phyloP scores from a whole-genome alignment of 805 yeast species.

The Yueomyces sp. region DNA sequence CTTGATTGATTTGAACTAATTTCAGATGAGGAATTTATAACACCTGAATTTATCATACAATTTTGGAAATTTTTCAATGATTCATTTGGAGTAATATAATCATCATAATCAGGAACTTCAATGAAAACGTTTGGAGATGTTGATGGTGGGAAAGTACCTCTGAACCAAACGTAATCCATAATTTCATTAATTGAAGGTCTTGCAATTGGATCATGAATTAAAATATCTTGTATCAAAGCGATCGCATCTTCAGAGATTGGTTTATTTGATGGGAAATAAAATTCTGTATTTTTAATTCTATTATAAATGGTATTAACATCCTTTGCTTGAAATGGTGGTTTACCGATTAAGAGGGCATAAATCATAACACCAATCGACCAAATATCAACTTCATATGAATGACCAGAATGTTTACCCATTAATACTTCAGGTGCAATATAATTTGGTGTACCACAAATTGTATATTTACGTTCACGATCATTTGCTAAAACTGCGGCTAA shows the following conservation, averaged over 20 bases:
- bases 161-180: slow-evolving; percentile 70
- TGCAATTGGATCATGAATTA: slow-evolving; percentile 57
- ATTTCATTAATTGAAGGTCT: slow-evolving; percentile 74
- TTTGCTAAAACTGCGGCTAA: slow-evolving; percentile 76
- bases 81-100: slow-evolving; percentile 41
- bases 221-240: slow-evolving; percentile 50
- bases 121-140: slow-evolving; percentile 30
- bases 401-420: slow-evolving; percentile 65
- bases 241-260: slow-evolving; percentile 55
- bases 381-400: slow-evolving; percentile 82
- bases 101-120: slow-evolving; percentile 49
- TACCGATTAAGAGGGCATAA: slow-evolving; percentile 77
- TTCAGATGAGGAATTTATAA: slow-evolving; percentile 22
- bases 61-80: slow-evolving; percentile 51
- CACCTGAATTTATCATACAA: slow-evolving; percentile 50
- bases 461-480: slow-evolving; percentile 61
- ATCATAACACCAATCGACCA: slow-evolving; percentile 96
- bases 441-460: slow-evolving; percentile 96
- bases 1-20: too few species aligned
- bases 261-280: slow-evolving; percentile 60
- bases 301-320: slow-evolving; percentile 83
- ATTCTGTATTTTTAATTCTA: slow-evolving; percentile 72
- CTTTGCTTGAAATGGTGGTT: slow-evolving; percentile 91
- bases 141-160: slow-evolving; percentile 68
- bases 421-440: slow-evolving; percentile 90